These are phyloP conservation scores for Fraxinus dipetala DNA, from an alignment of 305 asterid genomes.

Conservation along the genomic window DNA sequence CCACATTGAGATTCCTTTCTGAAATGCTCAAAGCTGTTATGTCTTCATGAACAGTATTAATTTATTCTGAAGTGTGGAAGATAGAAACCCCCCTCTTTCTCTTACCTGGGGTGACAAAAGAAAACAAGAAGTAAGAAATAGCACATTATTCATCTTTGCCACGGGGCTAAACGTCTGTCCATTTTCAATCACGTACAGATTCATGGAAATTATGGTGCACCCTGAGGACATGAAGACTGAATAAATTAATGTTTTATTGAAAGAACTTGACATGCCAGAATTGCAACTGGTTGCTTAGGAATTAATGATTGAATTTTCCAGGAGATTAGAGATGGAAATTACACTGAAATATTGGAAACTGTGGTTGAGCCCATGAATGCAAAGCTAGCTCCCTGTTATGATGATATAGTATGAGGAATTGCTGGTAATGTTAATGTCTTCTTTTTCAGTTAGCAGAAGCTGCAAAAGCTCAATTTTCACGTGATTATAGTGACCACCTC, in stretches of 20 bases:
- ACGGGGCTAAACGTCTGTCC: neutral
- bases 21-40: slow-evolving; percentile 12
- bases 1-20: slow-evolving; percentile 6
- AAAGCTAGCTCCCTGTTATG: neutral
- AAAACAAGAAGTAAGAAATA: neutral
- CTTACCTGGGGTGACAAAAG: neutral
- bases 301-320: neutral
- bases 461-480: slow-evolving; percentile 90
- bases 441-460: slow-evolving; percentile 83
- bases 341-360: slow-evolving; percentile 1
- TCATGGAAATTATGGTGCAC: neutral
- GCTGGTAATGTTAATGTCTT: slow-evolving; percentile 8
- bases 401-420: slow-evolving; percentile 9
- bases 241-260: neutral
- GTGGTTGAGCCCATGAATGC: slow-evolving; percentile 8
- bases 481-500: slow-evolving; percentile 81
- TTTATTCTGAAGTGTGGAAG: neutral
- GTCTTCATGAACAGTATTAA: slow-evolving; percentile 7
- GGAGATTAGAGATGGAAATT: neutral
- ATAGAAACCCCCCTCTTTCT: neutral
- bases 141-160: neutral
- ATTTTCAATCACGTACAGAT: neutral
- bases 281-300: neutral
- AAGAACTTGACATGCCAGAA: neutral
- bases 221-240: neutral